Evolutionary conservation across 148 eudicot species (phyloP).

Genomic region (Chenopodium suecicum): DNA sequence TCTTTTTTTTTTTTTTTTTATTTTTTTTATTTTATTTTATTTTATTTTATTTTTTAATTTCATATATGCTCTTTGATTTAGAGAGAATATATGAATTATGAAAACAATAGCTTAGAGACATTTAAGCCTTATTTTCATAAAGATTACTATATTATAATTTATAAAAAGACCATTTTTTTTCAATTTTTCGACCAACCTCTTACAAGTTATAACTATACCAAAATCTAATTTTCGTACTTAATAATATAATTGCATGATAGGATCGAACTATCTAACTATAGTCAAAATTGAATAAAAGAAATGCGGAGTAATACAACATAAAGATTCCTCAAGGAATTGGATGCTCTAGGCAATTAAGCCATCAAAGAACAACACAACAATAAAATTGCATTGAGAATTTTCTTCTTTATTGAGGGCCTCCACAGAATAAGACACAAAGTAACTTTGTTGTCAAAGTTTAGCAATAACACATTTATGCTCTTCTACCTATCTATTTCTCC

Average conservation of each 20-base stretch:
- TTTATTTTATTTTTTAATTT: too few relatives aligned
- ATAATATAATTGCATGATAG: neutral
- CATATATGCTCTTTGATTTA: too few relatives aligned
- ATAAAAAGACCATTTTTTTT: too few relatives aligned
- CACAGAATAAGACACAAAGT: conserved; percentile 33
- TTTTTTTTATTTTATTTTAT: too few relatives aligned
- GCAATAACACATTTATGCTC: neutral
- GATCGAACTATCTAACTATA: neutral
- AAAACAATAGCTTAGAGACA: too few relatives aligned
- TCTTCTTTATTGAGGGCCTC: neutral
- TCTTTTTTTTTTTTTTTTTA: too few relatives aligned
- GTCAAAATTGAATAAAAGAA: neutral
- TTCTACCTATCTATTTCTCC: neutral
- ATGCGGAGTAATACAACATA: neutral
- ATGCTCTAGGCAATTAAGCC: conserved; percentile 12
- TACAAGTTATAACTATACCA: too few relatives aligned
- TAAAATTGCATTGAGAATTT: neutral
- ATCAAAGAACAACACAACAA: neutral
- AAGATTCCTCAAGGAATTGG: conserved; percentile 20
- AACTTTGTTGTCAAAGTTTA: conserved; percentile 30
- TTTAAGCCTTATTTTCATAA: too few relatives aligned
- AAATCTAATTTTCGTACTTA: too few relatives aligned
- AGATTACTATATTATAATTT: too few relatives aligned
- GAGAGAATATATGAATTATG: too few relatives aligned
- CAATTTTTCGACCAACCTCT: too few relatives aligned